A percentile compares a stretch with the other conserved stretches of the same genome.
Evolutionary conservation across 2,329 filamentous ascomycete genomes (phyloP).

Genomic region (Pyrenochaeta sp.): DNA sequence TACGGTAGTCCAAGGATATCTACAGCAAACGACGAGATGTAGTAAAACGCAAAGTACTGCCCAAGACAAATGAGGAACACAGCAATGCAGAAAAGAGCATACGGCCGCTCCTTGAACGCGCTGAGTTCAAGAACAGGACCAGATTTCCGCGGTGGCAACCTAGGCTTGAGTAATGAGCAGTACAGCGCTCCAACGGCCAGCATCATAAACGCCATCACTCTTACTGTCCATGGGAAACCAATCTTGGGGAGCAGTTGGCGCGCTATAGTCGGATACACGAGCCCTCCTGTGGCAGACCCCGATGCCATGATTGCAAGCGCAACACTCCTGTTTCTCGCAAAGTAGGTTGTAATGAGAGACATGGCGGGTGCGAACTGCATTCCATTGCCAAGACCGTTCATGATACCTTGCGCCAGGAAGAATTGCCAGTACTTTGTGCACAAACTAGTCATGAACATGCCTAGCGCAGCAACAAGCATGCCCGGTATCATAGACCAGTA

Average conservation of each 20-base stretch:
- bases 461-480: slow-evolving; percentile 53
- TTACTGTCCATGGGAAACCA: slow-evolving; percentile 71
- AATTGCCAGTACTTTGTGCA: slow-evolving; percentile 59
- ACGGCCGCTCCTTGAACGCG: slow-evolving; percentile 52
- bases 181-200: slow-evolving; percentile 52
- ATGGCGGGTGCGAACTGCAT: slow-evolving; percentile 45
- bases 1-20: slow-evolving; percentile 57
- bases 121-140: slow-evolving; percentile 52
- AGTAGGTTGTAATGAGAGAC: slow-evolving; percentile 60
- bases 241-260: slow-evolving; percentile 64
- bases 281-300: slow-evolving; percentile 68
- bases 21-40: slow-evolving; percentile 51
- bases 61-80: slow-evolving; percentile 45
- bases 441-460: slow-evolving; percentile 62
- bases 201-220: slow-evolving; percentile 67
- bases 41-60: slow-evolving; percentile 56
- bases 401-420: slow-evolving; percentile 46
- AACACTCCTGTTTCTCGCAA: slow-evolving; percentile 64
- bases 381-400: slow-evolving; percentile 44
- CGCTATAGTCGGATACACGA: slow-evolving; percentile 67
- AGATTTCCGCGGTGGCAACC: slow-evolving; percentile 53
- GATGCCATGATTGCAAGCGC: slow-evolving; percentile 67
- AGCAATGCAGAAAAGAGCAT: slow-evolving; percentile 46
- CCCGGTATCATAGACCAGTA: slow-evolving; percentile 53
- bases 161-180: slow-evolving; percentile 49